Evolutionary conservation across 129 eudicot species (phyloP).

Genomic region (Calendula officinalis): DNA sequence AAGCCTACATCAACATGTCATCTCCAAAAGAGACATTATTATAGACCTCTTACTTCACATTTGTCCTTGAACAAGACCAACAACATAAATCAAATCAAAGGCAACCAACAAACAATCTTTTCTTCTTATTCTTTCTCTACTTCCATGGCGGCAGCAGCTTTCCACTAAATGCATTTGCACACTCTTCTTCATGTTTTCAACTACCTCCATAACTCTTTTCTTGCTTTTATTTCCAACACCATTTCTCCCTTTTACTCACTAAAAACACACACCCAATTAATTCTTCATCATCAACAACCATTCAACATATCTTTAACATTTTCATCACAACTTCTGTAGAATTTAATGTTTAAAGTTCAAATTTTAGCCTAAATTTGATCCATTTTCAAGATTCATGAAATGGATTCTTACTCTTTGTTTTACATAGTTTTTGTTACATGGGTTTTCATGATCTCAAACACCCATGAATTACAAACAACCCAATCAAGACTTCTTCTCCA

Average conservation of each 20-base stretch:
- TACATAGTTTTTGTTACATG: slow-evolving; percentile 39
- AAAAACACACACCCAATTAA: slow-evolving; percentile 17
- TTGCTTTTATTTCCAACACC: slow-evolving; percentile 27
- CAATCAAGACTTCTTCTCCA: slow-evolving; percentile 65
- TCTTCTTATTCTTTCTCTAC: not conserved
- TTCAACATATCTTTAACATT: slow-evolving; percentile 13
- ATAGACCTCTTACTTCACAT: slow-evolving; percentile 5
- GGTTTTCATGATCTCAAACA: slow-evolving; percentile 44
- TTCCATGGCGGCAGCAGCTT: slow-evolving; percentile 27
- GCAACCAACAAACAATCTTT: not conserved
- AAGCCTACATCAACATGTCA: not conserved
- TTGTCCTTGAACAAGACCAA: slow-evolving; percentile 8
- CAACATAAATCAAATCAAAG: slow-evolving; percentile 2
- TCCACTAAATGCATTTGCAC: slow-evolving; percentile 31
- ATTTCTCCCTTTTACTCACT: slow-evolving; percentile 21
- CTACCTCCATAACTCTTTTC: slow-evolving; percentile 33
- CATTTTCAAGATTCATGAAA: slow-evolving; percentile 32
- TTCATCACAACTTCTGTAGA: slow-evolving; percentile 11
- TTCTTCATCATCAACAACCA: slow-evolving; percentile 17
- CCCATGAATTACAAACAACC: slow-evolving; percentile 49
- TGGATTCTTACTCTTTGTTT: slow-evolving; percentile 32
- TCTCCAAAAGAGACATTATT: slow-evolving; percentile 15
- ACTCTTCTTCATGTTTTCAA: slow-evolving; percentile 23
- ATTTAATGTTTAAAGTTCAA: slow-evolving; percentile 11
- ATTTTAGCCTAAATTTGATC: not conserved